Evolutionary conservation across 1,284 basidiomycete species (phyloP).

Genomic region (Farysia itapuensis): DNA sequence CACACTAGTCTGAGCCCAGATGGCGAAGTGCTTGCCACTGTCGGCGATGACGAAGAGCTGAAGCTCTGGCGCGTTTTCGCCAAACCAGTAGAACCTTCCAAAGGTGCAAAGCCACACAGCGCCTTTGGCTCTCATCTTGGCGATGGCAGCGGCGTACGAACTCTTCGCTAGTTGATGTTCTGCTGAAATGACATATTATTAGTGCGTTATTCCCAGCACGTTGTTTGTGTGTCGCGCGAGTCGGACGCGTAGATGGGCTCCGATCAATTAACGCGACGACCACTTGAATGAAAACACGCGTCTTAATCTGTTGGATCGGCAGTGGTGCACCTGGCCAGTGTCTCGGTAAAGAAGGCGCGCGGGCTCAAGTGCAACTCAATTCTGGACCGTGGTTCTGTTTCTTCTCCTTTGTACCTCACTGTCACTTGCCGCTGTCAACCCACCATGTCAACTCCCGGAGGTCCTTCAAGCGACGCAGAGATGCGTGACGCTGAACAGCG

Average conservation of each 20-base stretch:
- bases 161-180: constrained; percentile 23
- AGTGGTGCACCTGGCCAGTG: too few relatives aligned
- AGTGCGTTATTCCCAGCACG: too few relatives aligned
- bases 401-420: too few relatives aligned
- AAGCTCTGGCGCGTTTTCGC: constrained; percentile 60
- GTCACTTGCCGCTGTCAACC: too few relatives aligned
- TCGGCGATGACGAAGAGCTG: constrained; percentile 56
- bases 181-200: not conserved
- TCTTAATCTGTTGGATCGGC: too few relatives aligned
- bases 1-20: constrained; percentile 53
- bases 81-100: constrained; percentile 34
- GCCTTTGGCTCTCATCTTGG: constrained; percentile 10
- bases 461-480: constrained; percentile 27
- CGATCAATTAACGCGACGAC: too few relatives aligned
- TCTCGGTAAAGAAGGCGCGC: too few relatives aligned
- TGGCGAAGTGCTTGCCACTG: constrained; percentile 55
- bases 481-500: constrained; percentile 37
- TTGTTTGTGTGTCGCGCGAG: too few relatives aligned
- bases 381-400: too few relatives aligned
- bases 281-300: not conserved
- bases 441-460: constrained; percentile 37
- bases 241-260: too few relatives aligned
- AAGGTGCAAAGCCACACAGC: constrained; percentile 14
- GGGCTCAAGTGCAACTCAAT: too few relatives aligned
- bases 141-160: constrained; percentile 18